phyloP scores from a whole-genome alignment of 2,329 filamentous ascomycete species.

The Teratosphaeria pseudoeucalypti region DNA sequence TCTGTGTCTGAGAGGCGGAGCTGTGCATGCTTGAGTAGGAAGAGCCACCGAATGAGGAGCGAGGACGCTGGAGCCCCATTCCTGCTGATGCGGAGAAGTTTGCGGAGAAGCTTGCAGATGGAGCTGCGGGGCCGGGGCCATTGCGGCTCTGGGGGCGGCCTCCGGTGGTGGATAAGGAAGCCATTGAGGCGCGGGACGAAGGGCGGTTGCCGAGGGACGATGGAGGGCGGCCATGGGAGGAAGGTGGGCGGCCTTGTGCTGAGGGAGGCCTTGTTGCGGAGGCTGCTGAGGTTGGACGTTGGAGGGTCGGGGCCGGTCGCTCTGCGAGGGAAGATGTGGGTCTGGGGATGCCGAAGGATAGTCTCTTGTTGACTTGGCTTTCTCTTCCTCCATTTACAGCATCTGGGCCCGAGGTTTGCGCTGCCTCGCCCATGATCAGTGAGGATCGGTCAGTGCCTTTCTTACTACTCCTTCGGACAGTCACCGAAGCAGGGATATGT shows the following conservation, averaged over 20 bases:
- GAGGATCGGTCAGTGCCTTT: slow-evolving; percentile 38
- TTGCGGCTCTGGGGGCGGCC: neutral
- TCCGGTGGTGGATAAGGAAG: neutral
- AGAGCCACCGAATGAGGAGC: neutral
- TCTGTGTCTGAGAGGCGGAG: neutral
- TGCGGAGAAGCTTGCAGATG: neutral
- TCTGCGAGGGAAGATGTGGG: slow-evolving; percentile 18
- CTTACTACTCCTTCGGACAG: slow-evolving; percentile 56
- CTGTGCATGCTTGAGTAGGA: neutral
- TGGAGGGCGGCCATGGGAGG: neutral
- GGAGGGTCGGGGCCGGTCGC: slow-evolving; percentile 13
- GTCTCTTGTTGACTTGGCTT: slow-evolving; percentile 30
- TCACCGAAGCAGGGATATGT: slow-evolving; percentile 45
- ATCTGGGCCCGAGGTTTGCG: neutral
- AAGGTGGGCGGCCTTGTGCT: neutral
- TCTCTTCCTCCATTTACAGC: slow-evolving; percentile 4
- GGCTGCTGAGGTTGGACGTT: slow-evolving; percentile 13
- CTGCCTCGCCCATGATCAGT: neutral
- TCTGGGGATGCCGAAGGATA: slow-evolving; percentile 39
- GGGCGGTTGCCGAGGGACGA: neutral
- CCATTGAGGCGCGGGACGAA: neutral
- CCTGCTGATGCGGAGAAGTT: neutral
- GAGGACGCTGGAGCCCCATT: neutral
- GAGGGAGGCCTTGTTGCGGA: neutral
- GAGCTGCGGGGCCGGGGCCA: neutral